Evolutionary conservation across 2,329 filamentous ascomycete genomes (phyloP), one percentile per base, ranked within the genome.

Genomic region (Aspergillus brunneoviolaceus): DNA sequence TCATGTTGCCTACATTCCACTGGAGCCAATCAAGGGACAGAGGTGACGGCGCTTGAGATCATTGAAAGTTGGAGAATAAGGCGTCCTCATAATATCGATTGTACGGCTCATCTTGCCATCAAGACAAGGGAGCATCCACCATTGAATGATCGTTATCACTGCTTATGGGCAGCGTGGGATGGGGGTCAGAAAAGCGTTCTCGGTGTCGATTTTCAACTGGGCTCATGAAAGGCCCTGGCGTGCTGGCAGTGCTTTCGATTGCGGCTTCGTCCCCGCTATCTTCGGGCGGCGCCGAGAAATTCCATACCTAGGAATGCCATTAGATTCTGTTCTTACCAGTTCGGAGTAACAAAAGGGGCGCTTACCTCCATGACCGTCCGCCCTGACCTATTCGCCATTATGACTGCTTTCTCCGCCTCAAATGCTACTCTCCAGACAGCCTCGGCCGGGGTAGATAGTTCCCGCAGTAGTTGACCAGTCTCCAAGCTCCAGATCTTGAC

Each of bases 401-500:
- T 94, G 31, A 99, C 94, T 60, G 94, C 96, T 76, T 97, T 98
- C 77, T 99, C 95, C 66, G 96, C 94, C 73, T 99, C 95, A 74
- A 99, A 99, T 0, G 96, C 95, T 35, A 99, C 94, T 61, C 95
- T 86, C 95, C 95, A 99, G 0, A 99, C 95, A 16, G 94, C 93
- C 72, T 99, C 94, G 0, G 94, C 92, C 56, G 94, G 92, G 21
- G 89, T 88, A 51, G 94, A 94, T 48, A 99, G 85, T 77, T 99
- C 95, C 61, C 95, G 87, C 23, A 99, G 91, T 29, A 96, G 83
- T 60, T 91, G 89, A 3, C 95, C 95, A 2, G 91, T 95, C 76
- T 95, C 92, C 60, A 98, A 81, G 78, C 96, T 94, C 95, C 95
- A 99, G 57, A 99, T 93, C 78, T 98, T 99, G 65, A 99, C 95